Base-by-base conservation (phyloP, 495 filamentous ascomycete species). In the Tuber calosporum region DNA sequence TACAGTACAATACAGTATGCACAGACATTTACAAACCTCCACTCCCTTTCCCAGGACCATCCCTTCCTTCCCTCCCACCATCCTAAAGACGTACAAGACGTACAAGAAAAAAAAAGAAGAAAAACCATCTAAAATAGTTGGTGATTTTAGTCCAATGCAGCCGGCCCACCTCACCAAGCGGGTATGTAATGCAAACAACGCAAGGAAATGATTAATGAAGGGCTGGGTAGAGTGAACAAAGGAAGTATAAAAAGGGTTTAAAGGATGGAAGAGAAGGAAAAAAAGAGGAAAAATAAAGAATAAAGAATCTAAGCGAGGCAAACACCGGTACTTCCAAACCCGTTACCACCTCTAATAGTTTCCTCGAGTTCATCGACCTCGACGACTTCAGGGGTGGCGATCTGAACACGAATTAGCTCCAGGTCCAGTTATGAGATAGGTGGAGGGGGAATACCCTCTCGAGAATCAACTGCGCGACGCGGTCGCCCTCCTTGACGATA, bases 401-500 rank as follows among this genome's bases (percentile, higher is more conserved):
- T 98, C 86, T 89, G 75, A 3, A 53, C 5, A 7, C 26, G 53
- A 42, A 80, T 79, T 42, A 77, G 73, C 67, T 37, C 15, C 42
- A 38, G n/a, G 41, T n/a, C 39, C 42, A 68, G 20, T 30, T 17
- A 66, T 11, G 40, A 20, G 43, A 45, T 39, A 40, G 58, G 71
- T 38, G 74, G 20, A 13, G 36, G 36, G 40, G 15, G 58, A 82
- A 77, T 78, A 89, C 87, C 81, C 91, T 86, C 86, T 99, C 95
- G 67, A 99, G 83, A 74, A 99, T 89, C 77, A 99, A 86, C 86
- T 99, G 95, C 72, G 95, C 95, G 79, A 98, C 84, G 53, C 95
- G 88, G 81, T 99, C 94, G 36, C 94, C 94, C 80, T 88, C 89
- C 83, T 90, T 90, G 74, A 99, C 86, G 69, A 86, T 85, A 79